Evolutionary conservation across 768 basidiomycete species (phyloP).

Genomic region (Suillus occidentalis): DNA sequence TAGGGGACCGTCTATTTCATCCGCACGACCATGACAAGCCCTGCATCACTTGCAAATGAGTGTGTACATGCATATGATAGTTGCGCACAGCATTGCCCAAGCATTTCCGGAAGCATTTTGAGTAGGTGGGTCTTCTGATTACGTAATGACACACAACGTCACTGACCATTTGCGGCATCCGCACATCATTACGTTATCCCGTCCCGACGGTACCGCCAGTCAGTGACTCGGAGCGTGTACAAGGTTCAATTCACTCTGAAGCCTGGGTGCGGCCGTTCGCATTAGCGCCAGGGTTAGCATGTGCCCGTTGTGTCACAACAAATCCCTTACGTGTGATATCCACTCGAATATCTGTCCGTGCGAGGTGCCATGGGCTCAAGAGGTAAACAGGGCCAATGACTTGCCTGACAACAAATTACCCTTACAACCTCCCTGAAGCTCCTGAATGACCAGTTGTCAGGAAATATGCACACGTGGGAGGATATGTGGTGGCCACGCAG

Average conservation of each 20-base stretch:
- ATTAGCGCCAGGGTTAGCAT: background rate
- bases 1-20: background rate
- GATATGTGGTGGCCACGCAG: slow-evolving; percentile 2
- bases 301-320: background rate
- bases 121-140: slow-evolving; percentile 3
- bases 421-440: background rate
- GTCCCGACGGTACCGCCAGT: background rate
- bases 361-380: background rate
- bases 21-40: background rate
- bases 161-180: background rate
- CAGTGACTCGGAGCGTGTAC: background rate
- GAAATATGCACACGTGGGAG: slow-evolving; percentile 4
- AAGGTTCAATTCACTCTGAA: slow-evolving; percentile 4
- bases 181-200: background rate
- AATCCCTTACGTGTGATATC: background rate
- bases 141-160: background rate
- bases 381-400: background rate
- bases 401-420: background rate
- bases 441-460: background rate
- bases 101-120: slow-evolving; percentile 20
- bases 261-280: background rate
- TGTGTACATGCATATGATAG: slow-evolving; percentile 1
- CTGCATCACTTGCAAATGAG: slow-evolving; percentile 9
- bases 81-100: slow-evolving; percentile 7
- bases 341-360: background rate